Evolutionary conservation across 2,329 filamentous ascomycete species (phyloP), one percentile per base, ranked within the genome.

Genomic region (Exophiala bonariae): DNA sequence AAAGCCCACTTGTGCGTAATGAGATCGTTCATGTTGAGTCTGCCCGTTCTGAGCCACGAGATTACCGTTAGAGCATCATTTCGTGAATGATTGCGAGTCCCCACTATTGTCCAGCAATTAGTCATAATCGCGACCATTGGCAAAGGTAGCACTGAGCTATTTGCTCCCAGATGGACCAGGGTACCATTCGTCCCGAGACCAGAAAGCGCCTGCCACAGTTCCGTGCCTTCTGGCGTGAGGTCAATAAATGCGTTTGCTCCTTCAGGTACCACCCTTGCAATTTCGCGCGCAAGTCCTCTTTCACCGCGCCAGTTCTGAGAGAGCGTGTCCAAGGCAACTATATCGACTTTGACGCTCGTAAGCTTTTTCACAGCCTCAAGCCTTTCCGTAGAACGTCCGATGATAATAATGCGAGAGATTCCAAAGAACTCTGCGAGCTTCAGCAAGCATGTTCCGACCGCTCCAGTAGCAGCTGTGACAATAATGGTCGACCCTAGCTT

Each of bases 231-330:
- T 11, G 33, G 33, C 11, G 19, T 36, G 16, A 36, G 19, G n/a
- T 36, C 33, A 20, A 36, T 36, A 16, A 36, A 18, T 18, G 33
- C 33, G n/a, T 36, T 16, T 20, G 33, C 33, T 36, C 33, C 33
- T 4, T 20, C 33, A 17, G 33, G 33, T 20, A 36, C 11, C 11
- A 17, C 6, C 4, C 9, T n/a, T 17, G 16, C 19, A 10, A 36
- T 5, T 3, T 4, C n/a, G 11, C 19, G 13, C 11, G 19, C 33
- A n/a, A 36, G 33, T 20, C 9, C 33, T 3, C 16, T 20, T 20
- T 36, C 17, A 10, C 11, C 17, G 11, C 10, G 11, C 33, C 33
- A 36, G 33, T 36, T 20, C 19, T 36, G 11, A 17, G 33, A 36
- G 16, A 36, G n/a, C 19, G 13, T 17, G 9, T 36, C 33, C 11